These are phyloP conservation scores for Tetracladium maxilliforme DNA, from an alignment of 2,329 filamentous ascomycete species.

Conservation along the genomic window DNA sequence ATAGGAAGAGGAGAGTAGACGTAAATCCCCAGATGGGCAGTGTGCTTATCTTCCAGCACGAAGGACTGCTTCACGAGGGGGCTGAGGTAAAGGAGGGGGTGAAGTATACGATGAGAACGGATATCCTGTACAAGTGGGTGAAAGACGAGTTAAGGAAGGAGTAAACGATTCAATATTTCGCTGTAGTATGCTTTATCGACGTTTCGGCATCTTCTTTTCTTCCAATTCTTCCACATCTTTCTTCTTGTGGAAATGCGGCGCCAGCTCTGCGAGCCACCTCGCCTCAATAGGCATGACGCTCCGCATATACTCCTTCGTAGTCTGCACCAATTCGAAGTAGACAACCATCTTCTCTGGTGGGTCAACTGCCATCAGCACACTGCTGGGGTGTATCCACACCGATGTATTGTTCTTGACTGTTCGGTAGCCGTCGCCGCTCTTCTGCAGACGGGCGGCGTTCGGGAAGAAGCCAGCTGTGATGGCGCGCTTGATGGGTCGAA, in stretches of 20 bases:
- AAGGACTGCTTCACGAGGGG: constrained; percentile 30
- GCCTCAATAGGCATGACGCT: constrained; percentile 73
- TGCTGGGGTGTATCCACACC: constrained; percentile 84
- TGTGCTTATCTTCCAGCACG: constrained; percentile 41
- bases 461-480: constrained; percentile 89
- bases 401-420: constrained; percentile 83
- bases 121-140: constrained; percentile 32
- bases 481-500: constrained; percentile 71
- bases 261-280: constrained; percentile 76
- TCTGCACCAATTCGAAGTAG: constrained; percentile 73
- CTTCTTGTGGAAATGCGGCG: constrained; percentile 89
- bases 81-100: constrained; percentile 29
- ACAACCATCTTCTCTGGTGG: constrained; percentile 70
- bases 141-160: too few relatives aligned
- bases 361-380: constrained; percentile 63
- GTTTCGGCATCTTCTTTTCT: constrained; percentile 62
- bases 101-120: constrained; percentile 38
- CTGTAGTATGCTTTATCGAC: too few relatives aligned
- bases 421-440: constrained; percentile 75
- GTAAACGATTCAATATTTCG: too few relatives aligned
- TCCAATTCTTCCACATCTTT: constrained; percentile 75
- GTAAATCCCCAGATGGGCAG: constrained; percentile 36
- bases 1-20: constrained; percentile 26
- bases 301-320: constrained; percentile 85
- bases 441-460: constrained; percentile 73